Percentiles rank a stretch among this genome's conserved stretches.
Conservation (phyloP, 345 rosid species). For the Tarenaya hassleriana region DNA sequence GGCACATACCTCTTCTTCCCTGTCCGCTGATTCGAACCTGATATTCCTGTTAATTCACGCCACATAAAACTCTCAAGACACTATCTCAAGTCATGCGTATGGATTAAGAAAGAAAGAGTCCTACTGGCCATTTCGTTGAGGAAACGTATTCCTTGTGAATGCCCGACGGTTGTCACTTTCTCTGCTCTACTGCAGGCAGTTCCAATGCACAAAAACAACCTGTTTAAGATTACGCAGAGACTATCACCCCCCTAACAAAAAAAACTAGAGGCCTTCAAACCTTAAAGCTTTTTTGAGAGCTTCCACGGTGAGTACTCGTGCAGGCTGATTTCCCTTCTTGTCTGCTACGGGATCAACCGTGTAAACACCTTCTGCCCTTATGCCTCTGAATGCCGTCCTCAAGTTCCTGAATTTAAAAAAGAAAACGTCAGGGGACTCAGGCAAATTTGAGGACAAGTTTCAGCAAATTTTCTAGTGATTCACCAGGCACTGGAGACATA, state of each 20-base stretch:
- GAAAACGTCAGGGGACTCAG: not conserved
- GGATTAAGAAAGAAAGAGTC: conserved; percentile 17
- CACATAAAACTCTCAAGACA: conserved; percentile 8
- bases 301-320: conserved; percentile 62
- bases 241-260: not conserved
- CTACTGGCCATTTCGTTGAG: conserved; percentile 76
- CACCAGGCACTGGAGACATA: conserved; percentile 33
- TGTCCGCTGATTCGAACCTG: conserved; percentile 25
- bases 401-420: conserved; percentile 41
- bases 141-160: conserved; percentile 89
- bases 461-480: not conserved
- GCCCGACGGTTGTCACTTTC: conserved; percentile 74
- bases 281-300: conserved; percentile 76
- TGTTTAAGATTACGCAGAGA: not conserved
- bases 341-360: conserved; percentile 53
- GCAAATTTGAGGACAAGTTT: not conserved
- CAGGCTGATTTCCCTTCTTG: conserved; percentile 45
- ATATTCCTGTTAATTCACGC: conserved; percentile 35
- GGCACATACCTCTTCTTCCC: conserved; percentile 51
- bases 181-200: conserved; percentile 62
- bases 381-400: conserved; percentile 51
- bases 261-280: conserved; percentile 29
- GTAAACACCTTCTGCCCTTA: conserved; percentile 53
- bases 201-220: conserved; percentile 18
- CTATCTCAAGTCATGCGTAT: not conserved